Evolutionary conservation across 164 flowering plant genomes (phyloP).

Genomic region (Euptelea pleiosperma): DNA sequence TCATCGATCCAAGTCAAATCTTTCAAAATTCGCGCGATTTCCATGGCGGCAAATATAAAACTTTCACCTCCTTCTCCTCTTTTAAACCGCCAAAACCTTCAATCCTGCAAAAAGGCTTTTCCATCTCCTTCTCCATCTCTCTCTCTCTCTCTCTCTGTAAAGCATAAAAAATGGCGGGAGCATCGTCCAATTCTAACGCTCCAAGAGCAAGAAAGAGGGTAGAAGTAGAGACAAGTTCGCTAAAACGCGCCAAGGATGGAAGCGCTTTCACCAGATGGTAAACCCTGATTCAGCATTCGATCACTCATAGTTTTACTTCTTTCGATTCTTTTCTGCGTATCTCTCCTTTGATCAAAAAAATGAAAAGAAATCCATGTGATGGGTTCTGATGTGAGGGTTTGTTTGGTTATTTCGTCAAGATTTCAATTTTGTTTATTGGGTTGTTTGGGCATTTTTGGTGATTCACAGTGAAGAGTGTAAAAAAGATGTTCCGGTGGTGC

Average conservation of each 20-base stretch:
- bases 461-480: conserved; percentile 70
- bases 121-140: conserved; percentile 13
- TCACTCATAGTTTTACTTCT: neutral
- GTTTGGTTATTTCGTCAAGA: too few relatives aligned
- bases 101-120: neutral
- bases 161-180: conserved; percentile 24
- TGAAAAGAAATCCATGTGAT: too few relatives aligned
- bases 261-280: conserved; percentile 84
- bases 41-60: conserved; percentile 11
- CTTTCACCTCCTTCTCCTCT: neutral
- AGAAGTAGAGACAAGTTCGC: conserved; percentile 42
- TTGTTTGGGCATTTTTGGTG: neutral
- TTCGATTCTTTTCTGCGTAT: neutral
- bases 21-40: conserved; percentile 1
- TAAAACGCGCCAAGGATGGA: conserved; percentile 74
- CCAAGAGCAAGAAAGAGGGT: conserved; percentile 69
- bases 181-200: conserved; percentile 37
- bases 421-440: too few relatives aligned
- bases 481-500: conserved; percentile 74
- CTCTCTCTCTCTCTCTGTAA: conserved; percentile 8
- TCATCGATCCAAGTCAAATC: conserved; percentile 14
- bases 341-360: too few relatives aligned
- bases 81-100: conserved; percentile 5
- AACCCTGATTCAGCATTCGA: neutral
- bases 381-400: too few relatives aligned